Evolutionary conservation across 805 yeast genomes (phyloP), one percentile per base, ranked within the genome.

Genomic region (Saturnispora sekii): DNA sequence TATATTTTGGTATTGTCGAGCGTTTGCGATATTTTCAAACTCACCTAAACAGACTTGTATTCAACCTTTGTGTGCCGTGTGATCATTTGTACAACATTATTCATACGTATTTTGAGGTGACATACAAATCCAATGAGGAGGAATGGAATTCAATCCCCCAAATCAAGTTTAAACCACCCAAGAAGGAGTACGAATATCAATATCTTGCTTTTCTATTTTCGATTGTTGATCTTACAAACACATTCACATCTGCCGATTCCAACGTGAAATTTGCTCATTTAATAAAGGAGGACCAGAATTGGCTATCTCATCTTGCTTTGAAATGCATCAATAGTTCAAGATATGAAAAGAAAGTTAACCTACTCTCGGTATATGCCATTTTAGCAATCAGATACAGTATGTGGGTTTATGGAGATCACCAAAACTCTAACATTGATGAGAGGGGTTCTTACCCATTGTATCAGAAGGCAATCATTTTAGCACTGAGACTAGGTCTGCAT

Each of bases 1-100:
- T 50, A n/a, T 48, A 38, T 17, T 43, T 46, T 41, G 51, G 51
- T 5, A 26, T 53, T 2, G 33, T 43, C 3, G 56, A 53, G 37
- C 34, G 56, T 12, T 18, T 53, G 9, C 16, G 35, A 11, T 45
- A 28, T n/a, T 53, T 53, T 36, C 50, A 48, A 35, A n/a, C 14
- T 4, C n/a, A 41, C 9, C 38, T 53, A 10, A 51, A 51, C 36
- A 28, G 21, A 2, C 15, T 51, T 8, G 28, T 51, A 18, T 47
- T 40, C 28, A 28, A 48, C 17, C 37, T 45, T 10, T 40, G 43
- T 26, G 10, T 53, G 3, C 53, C 53, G 8, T 30, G 41, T 43
- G 45, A 43, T 18, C 8, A n/a, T 7, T 16, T 43, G 12, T 43
- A 21, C 16, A 35, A 40, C 1, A 43, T 43, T 14, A 16, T 43